Base-by-base conservation (phyloP, 2,329 filamentous ascomycete genomes). In the Sodiomyces alkalinus region DNA sequence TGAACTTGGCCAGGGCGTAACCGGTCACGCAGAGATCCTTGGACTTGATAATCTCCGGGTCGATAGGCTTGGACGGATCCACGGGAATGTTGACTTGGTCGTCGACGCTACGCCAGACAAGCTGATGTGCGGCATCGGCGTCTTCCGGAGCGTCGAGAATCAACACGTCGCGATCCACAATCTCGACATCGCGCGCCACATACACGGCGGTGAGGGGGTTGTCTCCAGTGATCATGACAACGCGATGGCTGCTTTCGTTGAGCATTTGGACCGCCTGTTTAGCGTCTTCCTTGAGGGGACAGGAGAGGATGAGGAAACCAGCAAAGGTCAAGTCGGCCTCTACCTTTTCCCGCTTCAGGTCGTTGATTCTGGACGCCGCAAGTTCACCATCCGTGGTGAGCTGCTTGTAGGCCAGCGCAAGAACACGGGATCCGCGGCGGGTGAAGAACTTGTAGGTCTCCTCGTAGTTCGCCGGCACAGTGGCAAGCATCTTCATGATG, bases 391-490 rank as follows among this genome's bases (percentile, higher is more conserved):
- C 83, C 3, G 67, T 61, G 3, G 83, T 78, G 10, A 98, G 66
- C 48, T 86, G 85, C 61, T 94, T 94, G 62, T 92, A 96, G 20
- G 80, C 90, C 22, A 98, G 69, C 26, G 87, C 83, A 20, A 98
- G 68, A 10, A 98, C 90, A 60, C 90, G 80, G 23, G 85, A 92
- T 41, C 90, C 90, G 43, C 92, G 92, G 38, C 90, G 74, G 30
- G 87, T 96, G 47, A 96, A 98, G 58, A 93, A 83, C 55, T 96
- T 98, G 69, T 75, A 98, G 0, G 90, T 98, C 56, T 96, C 90
- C 50, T 98, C 90, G 46, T 98, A 98, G 48, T 92, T 74, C 2
- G 73, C 64, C 6, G 90, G 90, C 7, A 83, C 70, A 19, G 77
- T 67, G 19, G 82, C 67, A 36, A 98, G 66, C 80, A 94, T 94